phyloP scores from a whole-genome alignment of 2,329 filamentous ascomycete species.

The Biscogniauxia sp. region DNA sequence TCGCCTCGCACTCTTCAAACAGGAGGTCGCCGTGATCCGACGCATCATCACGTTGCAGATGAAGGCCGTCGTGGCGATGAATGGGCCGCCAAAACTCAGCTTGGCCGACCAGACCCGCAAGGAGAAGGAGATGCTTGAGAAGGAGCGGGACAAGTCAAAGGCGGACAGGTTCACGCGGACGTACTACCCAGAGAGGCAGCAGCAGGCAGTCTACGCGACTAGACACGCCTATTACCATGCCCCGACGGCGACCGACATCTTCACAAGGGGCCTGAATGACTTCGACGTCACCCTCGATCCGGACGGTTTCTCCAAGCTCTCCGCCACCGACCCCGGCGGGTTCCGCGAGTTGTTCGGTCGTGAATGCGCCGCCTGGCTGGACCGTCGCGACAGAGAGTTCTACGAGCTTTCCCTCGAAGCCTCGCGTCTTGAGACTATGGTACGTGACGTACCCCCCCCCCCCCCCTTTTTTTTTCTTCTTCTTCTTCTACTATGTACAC shows the following conservation, averaged over 20 bases:
- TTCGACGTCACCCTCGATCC: slow-evolving; percentile 15
- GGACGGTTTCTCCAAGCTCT: slow-evolving; percentile 33
- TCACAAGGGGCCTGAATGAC: neutral
- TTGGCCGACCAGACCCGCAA: neutral
- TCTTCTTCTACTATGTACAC: too few relatives aligned
- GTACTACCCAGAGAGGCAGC: too few relatives aligned
- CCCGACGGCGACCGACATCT: neutral
- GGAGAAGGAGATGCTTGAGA: neutral
- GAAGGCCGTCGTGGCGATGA: neutral
- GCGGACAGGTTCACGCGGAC: neutral
- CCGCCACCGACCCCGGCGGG: slow-evolving; percentile 37
- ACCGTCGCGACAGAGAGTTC: slow-evolving; percentile 34
- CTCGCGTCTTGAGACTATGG: slow-evolving; percentile 27
- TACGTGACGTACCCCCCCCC: slow-evolving; percentile 8
- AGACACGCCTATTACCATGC: too few relatives aligned
- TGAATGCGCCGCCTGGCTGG: slow-evolving; percentile 39
- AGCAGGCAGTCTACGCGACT: too few relatives aligned
- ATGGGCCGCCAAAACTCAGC: neutral
- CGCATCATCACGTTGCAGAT: slow-evolving; percentile 27
- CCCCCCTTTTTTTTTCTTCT: too few relatives aligned
- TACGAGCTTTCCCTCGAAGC: slow-evolving; percentile 20
- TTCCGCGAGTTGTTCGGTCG: slow-evolving; percentile 38
- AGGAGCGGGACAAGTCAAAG: neutral
- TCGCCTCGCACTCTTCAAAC: slow-evolving; percentile 38
- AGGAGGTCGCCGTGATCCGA: slow-evolving; percentile 40